Evolutionary conservation across 371 early-diverging fungal genomes (phyloP), one percentile per base, ranked within the genome.

Genomic region (Circinella minor): DNA sequence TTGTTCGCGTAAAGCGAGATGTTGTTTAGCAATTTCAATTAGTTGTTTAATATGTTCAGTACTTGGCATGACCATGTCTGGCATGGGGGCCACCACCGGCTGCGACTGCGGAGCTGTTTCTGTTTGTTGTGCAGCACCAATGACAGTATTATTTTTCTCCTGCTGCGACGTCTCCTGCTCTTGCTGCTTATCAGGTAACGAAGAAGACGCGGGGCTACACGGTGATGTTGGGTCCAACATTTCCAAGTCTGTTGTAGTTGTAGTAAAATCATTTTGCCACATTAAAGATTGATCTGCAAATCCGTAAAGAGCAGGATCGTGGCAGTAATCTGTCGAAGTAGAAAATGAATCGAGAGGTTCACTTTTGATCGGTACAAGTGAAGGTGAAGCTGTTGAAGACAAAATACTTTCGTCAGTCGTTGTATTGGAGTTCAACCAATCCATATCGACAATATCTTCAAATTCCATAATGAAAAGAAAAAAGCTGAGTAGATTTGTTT

Each of bases 361-460:
- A 39, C 46, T 34, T 47, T 72, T 72, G 68, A 72, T 60, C 65
- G 60, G 20, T 17, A 36, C 49, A 10, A 36, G n/a, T 4, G 36
- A 46, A 17, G 54, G 38, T 14, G 70, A 46, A 17, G 39, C 10
- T 13, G 70, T 60, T 5, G 57, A 60, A 27, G 43, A 60, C 18
- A 65, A 60, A 17, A 65, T 48, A 5, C 46, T 34, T 7, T 65
- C 66, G 37, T 54, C 71, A 17, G 66, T 48, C 49, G 66, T 65
- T 38, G 62, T 66, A 54, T 65, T 66, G 65, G 74, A 71, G 20
- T 81, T 74, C 27, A 80, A 66, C 81, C 81, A 81, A 36, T 84
- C 84, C 81, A 81, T 81, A 38, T 83, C 81, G 36, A 83, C 78
- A 71, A 81, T 73, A 61, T 83, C 84, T 74, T 84, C 84, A 77